A percentile compares a stretch with the other conserved stretches of the same genome.
These are phyloP conservation scores for Monilinia vaccinii-corymbosi DNA, from an alignment of 2,329 filamentous ascomycete genomes.

Conservation along the genomic window DNA sequence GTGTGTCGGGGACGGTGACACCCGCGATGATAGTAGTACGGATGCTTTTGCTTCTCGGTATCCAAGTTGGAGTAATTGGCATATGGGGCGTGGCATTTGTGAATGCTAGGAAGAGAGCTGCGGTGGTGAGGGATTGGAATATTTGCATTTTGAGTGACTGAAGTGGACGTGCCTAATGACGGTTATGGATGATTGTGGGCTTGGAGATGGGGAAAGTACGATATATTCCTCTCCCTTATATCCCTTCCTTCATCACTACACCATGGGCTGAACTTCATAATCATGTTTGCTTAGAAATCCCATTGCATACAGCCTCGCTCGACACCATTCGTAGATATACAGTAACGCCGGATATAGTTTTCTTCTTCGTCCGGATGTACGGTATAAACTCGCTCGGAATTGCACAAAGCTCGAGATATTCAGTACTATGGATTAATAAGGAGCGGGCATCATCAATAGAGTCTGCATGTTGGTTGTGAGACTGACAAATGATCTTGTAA, in stretches of 20 bases:
- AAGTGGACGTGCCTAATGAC: not conserved
- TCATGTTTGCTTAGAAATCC: not conserved
- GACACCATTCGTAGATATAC: not conserved
- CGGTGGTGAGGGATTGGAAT: not conserved
- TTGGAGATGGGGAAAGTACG: not conserved
- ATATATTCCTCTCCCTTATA: not conserved
- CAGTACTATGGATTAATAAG: not conserved
- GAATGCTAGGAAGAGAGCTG: not conserved
- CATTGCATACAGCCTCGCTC: not conserved
- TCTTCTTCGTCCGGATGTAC: not conserved
- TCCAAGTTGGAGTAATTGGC: not conserved
- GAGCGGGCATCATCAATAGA: not conserved
- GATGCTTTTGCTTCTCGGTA: slow-evolving; percentile 12
- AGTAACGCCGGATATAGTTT: not conserved
- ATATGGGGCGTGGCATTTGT: not conserved
- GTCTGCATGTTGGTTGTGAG: not conserved
- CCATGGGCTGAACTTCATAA: not conserved
- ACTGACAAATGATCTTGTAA: not conserved
- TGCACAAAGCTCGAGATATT: not conserved
- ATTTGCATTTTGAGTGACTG: not conserved
- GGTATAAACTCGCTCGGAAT: not conserved
- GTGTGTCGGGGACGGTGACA: slow-evolving; percentile 31
- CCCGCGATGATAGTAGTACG: slow-evolving; percentile 26
- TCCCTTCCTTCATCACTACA: not conserved
- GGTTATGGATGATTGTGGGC: not conserved